Conservation (phyloP, 2,329 filamentous ascomycete species). For the Aplosporella prunicola region DNA sequence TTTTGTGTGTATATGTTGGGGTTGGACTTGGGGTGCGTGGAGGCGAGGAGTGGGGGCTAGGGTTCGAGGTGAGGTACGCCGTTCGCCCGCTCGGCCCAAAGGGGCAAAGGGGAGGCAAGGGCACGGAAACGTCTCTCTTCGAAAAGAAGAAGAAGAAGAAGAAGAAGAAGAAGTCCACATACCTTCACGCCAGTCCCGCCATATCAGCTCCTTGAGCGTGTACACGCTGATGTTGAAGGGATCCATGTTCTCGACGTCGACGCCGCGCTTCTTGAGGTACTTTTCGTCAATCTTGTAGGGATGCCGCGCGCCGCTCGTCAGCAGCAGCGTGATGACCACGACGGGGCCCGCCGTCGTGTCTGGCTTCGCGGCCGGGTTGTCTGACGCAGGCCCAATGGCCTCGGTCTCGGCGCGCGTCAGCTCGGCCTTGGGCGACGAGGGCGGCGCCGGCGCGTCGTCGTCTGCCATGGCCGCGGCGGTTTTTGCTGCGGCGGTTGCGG, state of each 20-base stretch:
- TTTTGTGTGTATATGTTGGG: background rate
- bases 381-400: conserved; percentile 39
- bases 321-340: conserved; percentile 71
- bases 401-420: conserved; percentile 33
- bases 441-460: background rate
- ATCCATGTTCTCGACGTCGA: conserved; percentile 65
- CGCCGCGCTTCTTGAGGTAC: conserved; percentile 72
- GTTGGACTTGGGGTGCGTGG: background rate
- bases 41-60: too few relatives aligned
- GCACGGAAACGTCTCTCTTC: too few relatives aligned
- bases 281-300: conserved; percentile 84
- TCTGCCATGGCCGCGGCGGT: background rate
- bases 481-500: background rate
- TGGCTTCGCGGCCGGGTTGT: conserved; percentile 31
- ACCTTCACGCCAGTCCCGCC: conserved; percentile 81
- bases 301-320: conserved; percentile 74
- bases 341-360: conserved; percentile 30
- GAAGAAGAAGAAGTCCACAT: too few relatives aligned
- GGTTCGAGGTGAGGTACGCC: too few relatives aligned
- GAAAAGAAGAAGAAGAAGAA: too few relatives aligned
- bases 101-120: background rate
- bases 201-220: conserved; percentile 85
- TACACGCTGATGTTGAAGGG: conserved; percentile 89
- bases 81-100: too few relatives aligned
- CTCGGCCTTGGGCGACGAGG: conserved; percentile 13